Evolutionary conservation across 1,139 yeast species (phyloP).

Genomic region (Debaryomyces subglobosus): DNA sequence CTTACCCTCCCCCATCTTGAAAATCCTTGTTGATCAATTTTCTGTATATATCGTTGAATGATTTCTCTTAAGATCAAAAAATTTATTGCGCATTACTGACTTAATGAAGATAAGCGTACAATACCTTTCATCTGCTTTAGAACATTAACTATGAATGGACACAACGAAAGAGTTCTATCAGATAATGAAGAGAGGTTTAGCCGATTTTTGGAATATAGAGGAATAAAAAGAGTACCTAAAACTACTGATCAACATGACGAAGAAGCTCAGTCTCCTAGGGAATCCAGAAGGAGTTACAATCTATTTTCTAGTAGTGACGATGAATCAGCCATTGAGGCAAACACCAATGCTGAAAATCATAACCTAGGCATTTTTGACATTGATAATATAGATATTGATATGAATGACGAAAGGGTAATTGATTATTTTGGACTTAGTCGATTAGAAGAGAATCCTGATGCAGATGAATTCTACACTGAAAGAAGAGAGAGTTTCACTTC

Average conservation of each 20-base stretch:
- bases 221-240: constrained; percentile 14
- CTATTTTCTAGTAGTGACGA: constrained; percentile 11
- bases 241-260: constrained; percentile 4
- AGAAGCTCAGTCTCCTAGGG: constrained; percentile 6
- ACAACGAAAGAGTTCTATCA: constrained; percentile 4
- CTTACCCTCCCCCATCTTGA: constrained; percentile 15
- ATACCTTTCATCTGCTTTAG: background rate
- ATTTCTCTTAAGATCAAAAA: background rate
- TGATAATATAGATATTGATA: constrained; percentile 12
- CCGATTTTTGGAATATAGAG: constrained; percentile 17
- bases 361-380: constrained; percentile 11
- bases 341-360: constrained; percentile 7
- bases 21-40: background rate
- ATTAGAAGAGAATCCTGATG: constrained; percentile 22
- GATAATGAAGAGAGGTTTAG: constrained; percentile 10
- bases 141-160: constrained; percentile 10
- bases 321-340: constrained; percentile 7
- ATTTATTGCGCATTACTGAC: constrained; percentile 10
- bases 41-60: background rate
- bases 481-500: constrained; percentile 26
- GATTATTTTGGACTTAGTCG: constrained; percentile 16
- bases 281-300: constrained; percentile 7
- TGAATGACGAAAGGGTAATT: constrained; percentile 11
- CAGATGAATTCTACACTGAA: constrained; percentile 29
- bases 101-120: constrained; percentile 6